Percentiles rank a stretch among this genome's conserved stretches.
phyloP scores from a whole-genome alignment of 371 early-diverging fungal genomes.

The Rhizopus stolonifer region DNA sequence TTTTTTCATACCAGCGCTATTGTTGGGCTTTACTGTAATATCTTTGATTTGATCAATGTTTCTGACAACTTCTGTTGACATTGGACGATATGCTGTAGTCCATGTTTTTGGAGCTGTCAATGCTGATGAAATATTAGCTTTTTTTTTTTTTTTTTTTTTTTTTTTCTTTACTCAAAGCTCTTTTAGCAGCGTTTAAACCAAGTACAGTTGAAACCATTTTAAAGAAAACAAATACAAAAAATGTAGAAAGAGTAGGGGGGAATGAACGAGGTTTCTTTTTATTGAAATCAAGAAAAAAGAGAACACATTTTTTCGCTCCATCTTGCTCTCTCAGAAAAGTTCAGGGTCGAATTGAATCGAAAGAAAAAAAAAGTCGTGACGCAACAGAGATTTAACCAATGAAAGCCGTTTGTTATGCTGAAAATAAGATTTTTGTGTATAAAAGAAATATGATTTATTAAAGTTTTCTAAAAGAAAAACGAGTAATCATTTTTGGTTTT shows the following conservation, averaged over 20 bases:
- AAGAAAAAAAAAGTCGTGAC: neutral
- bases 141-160: neutral
- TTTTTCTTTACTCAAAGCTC: slow-evolving; percentile 44
- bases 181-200: slow-evolving; percentile 51
- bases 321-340: neutral
- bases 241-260: slow-evolving; percentile 44
- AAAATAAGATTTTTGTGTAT: too few relatives aligned
- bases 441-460: too few relatives aligned
- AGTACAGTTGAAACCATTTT: slow-evolving; percentile 42
- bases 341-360: neutral
- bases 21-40: slow-evolving; percentile 46
- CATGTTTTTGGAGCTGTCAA: slow-evolving; percentile 33
- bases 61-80: slow-evolving; percentile 48
- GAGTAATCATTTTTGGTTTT: too few relatives aligned
- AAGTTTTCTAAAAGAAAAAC: too few relatives aligned
- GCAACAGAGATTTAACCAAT: neutral
- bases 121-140: slow-evolving; percentile 4
- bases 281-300: neutral
- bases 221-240: neutral
- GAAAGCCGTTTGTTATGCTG: too few relatives aligned
- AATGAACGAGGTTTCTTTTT: neutral
- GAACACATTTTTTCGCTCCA: too few relatives aligned
- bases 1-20: slow-evolving; percentile 44
- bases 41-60: slow-evolving; percentile 54
- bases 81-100: slow-evolving; percentile 32